phyloP scores from a whole-genome alignment of 148 eudicot genomes.

The Euryodendron excelsum region DNA sequence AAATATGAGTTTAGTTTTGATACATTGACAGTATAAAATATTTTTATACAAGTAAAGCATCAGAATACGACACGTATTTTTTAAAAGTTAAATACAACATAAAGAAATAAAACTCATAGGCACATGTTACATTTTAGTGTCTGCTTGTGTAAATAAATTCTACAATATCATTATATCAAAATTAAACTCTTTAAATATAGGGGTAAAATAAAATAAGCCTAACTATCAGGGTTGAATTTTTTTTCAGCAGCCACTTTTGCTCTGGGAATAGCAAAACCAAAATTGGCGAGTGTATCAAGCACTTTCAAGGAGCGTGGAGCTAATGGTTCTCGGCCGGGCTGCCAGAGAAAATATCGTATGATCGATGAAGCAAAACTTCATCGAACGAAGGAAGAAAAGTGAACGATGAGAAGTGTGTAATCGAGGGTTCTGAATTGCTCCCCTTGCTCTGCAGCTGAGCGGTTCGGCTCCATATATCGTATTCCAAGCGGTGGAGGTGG shows the following conservation, averaged over 20 bases:
- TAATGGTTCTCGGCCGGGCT: not conserved
- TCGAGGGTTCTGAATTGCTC: slow-evolving; percentile 1
- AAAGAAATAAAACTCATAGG: too few relatives aligned
- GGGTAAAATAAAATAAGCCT: too few relatives aligned
- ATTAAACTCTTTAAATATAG: too few relatives aligned
- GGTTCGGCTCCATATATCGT: not conserved
- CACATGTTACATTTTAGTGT: too few relatives aligned
- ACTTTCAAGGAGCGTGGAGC: not conserved
- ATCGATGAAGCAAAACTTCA: not conserved
- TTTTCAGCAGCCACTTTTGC: not conserved
- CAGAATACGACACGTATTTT: too few relatives aligned
- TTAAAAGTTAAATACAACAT: too few relatives aligned
- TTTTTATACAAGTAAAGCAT: too few relatives aligned
- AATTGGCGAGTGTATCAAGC: not conserved
- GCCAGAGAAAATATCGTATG: not conserved
- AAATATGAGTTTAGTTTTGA: too few relatives aligned
- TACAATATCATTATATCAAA: too few relatives aligned
- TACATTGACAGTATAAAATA: too few relatives aligned
- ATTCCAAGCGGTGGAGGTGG: not conserved
- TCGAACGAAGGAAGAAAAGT: not conserved
- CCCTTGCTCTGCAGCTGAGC: slow-evolving; percentile 7
- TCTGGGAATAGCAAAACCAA: not conserved
- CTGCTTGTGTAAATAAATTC: too few relatives aligned
- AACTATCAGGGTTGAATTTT: too few relatives aligned
- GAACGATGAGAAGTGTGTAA: not conserved